Percentiles rank a stretch among this genome's conserved stretches.
These are phyloP conservation scores for Panellus pusillus DNA, from an alignment of 768 basidiomycete genomes.

Conservation along the genomic window DNA sequence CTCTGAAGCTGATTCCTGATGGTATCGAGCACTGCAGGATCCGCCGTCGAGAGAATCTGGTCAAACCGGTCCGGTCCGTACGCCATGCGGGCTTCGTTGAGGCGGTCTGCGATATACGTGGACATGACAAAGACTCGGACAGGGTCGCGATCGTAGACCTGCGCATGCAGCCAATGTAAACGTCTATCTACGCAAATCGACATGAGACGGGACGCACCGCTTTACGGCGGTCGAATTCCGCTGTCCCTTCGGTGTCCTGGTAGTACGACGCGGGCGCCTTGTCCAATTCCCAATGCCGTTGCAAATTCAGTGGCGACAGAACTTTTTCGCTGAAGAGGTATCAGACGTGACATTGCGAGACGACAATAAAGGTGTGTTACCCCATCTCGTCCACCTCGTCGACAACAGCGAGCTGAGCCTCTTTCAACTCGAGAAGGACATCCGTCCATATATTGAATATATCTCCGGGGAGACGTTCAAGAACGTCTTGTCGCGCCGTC, in stretches of 20 bases:
- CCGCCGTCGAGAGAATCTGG: constrained; percentile 62
- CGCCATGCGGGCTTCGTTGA: constrained; percentile 63
- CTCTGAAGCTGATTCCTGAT: constrained; percentile 53
- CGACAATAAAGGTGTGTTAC: constrained; percentile 19
- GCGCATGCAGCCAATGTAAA: constrained; percentile 3
- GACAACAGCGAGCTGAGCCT: constrained; percentile 45
- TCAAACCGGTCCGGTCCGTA: constrained; percentile 60
- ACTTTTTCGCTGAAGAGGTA: not conserved
- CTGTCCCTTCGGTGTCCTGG: constrained; percentile 64
- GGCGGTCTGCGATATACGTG: constrained; percentile 51
- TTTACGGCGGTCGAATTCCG: constrained; percentile 76
- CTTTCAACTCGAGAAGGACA: constrained; percentile 84
- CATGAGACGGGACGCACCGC: constrained; percentile 43
- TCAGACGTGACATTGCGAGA: not conserved
- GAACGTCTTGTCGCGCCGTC: constrained; percentile 71
- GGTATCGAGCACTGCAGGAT: constrained; percentile 73
- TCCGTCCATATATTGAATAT: constrained; percentile 88
- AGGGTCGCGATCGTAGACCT: constrained; percentile 74
- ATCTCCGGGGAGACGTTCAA: constrained; percentile 69
- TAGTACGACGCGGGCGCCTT: constrained; percentile 59
- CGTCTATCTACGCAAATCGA: constrained; percentile 7
- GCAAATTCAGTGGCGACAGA: constrained; percentile 44
- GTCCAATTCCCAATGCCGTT: constrained; percentile 70
- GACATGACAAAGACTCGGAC: constrained; percentile 69
- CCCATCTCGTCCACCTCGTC: constrained; percentile 36